A percentile compares a stretch with the other conserved stretches of the same genome.
phyloP scores from a whole-genome alignment of 169 alveolate species.

The Cystoisospora suis region DNA sequence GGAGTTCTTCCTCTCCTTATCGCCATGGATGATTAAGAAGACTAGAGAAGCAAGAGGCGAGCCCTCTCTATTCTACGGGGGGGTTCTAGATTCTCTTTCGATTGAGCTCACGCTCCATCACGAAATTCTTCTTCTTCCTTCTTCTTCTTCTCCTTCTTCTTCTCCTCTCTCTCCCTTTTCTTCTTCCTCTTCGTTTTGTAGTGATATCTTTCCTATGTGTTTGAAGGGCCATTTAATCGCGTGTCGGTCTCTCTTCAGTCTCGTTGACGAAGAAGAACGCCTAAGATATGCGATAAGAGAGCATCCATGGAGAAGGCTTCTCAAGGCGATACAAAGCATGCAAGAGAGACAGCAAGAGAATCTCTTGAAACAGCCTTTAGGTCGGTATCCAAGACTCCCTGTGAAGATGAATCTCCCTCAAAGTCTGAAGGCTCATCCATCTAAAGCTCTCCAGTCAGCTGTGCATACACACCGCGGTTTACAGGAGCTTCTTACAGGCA shows the following conservation, averaged over 20 bases:
- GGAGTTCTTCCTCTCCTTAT: too few relatives aligned
- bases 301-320: constrained; percentile 3
- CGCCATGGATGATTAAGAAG: too few relatives aligned
- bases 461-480: background rate
- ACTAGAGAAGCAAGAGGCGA: too few relatives aligned
- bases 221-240: background rate
- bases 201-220: background rate
- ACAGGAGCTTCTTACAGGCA: background rate
- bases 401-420: background rate
- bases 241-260: background rate
- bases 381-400: background rate
- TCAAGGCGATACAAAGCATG: constrained; percentile 2
- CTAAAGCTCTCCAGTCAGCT: background rate
- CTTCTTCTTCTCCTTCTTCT: background rate
- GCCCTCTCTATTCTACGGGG: too few relatives aligned
- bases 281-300: background rate
- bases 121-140: background rate
- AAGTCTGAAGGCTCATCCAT: background rate
- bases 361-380: background rate
- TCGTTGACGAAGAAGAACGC: background rate
- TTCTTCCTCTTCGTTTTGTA: background rate
- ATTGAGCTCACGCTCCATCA: constrained; percentile 8
- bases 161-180: background rate
- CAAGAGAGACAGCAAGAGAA: background rate
- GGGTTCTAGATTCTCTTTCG: background rate